Evolutionary conservation across 2,329 filamentous ascomycete genomes (phyloP).

Genomic region (Trichoderma atroviride): DNA sequence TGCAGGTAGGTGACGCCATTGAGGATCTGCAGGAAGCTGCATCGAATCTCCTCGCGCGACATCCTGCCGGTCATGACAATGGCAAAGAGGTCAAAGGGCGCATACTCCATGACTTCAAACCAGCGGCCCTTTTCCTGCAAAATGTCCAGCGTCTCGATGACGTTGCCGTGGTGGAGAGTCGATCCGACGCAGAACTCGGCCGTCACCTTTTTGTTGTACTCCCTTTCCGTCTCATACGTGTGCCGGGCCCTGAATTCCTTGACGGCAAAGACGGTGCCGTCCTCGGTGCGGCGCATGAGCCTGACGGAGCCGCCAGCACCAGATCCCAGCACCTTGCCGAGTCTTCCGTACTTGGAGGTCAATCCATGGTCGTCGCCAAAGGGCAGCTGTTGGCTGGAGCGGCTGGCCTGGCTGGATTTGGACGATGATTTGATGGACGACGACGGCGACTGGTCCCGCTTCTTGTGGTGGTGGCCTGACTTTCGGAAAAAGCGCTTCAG

Average conservation of each 20-base stretch:
- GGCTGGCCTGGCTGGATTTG: constrained; percentile 38
- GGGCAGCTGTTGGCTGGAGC: constrained; percentile 67
- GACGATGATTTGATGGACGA: constrained; percentile 56
- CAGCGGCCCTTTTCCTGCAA: constrained; percentile 91
- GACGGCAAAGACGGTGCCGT: constrained; percentile 92
- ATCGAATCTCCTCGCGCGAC: constrained; percentile 86
- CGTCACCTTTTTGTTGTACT: constrained; percentile 97
- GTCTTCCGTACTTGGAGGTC: constrained; percentile 89
- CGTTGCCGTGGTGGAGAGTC: constrained; percentile 94
- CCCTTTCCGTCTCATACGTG: constrained; percentile 88
- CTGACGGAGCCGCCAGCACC: constrained; percentile 94
- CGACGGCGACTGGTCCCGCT: constrained; percentile 66
- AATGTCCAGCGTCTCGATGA: constrained; percentile 97
- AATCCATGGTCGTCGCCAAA: constrained; percentile 94
- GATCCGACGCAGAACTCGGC: constrained; percentile 98
- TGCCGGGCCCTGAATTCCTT: constrained; percentile 95
- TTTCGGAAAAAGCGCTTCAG: constrained; percentile 96
- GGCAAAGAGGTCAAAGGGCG: constrained; percentile 92
- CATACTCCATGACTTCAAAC: constrained; percentile 99
- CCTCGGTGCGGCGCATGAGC: constrained; percentile 89
- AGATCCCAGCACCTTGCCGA: constrained; percentile 90
- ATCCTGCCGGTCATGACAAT: constrained; percentile 99
- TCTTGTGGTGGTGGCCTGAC: constrained; percentile 73
- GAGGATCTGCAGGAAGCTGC: constrained; percentile 90
- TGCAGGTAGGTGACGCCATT: constrained; percentile 94